Percentiles rank a stretch among this genome's conserved stretches.
phyloP scores from a whole-genome alignment of 2,329 filamentous ascomycete species.

The Ophiostoma pallidulum region DNA sequence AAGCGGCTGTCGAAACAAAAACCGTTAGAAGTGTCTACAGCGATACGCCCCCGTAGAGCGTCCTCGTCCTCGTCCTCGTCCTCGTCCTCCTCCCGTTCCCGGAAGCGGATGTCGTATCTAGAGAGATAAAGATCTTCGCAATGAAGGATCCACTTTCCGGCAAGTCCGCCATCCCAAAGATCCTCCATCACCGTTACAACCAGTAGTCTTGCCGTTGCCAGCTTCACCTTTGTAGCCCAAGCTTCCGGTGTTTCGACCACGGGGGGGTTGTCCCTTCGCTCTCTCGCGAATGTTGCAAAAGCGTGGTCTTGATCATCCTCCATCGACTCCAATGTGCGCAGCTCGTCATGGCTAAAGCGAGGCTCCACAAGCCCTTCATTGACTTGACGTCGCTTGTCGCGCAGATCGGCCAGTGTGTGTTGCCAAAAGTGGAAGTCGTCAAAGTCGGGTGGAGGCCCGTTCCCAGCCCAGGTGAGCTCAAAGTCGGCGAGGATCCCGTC shows the following conservation, averaged over 20 bases:
- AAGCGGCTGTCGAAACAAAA: not conserved
- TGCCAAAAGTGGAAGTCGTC: no score
- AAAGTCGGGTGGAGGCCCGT: not conserved
- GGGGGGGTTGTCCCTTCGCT: not conserved
- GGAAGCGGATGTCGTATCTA: not conserved
- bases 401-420: no score
- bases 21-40: not conserved
- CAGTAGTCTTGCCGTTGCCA: no score
- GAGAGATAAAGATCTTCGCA: not conserved
- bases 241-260: no score
- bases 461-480: not conserved
- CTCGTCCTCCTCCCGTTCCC: no score
- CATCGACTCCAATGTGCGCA: not conserved
- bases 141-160: not conserved
- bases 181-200: no score
- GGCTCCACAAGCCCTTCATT: not conserved
- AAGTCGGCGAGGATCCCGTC: no score
- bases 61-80: not conserved
- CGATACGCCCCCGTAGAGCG: not conserved
- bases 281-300: not conserved
- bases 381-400: no score
- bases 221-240: no score
- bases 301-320: not conserved
- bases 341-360: not conserved
- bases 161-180: not conserved